Percentiles rank a stretch among this genome's conserved stretches.
Conservation (phyloP, 257 asterid species). For the Nicotiana knightiana region DNA sequence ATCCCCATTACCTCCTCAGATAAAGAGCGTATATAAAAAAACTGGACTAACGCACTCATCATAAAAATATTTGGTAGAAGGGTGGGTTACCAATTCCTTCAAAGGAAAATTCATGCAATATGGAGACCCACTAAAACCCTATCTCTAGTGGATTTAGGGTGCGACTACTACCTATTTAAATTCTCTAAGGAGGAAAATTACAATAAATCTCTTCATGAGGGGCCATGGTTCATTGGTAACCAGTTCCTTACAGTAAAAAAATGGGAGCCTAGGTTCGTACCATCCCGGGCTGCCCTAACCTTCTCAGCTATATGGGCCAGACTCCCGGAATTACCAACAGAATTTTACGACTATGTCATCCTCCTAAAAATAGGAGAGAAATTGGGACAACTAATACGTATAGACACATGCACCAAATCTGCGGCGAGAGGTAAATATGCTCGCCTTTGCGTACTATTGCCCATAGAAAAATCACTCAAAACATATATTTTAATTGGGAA, state of each 20-base stretch:
- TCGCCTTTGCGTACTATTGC: no score
- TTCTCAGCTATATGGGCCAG: neutral
- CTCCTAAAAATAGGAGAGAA: neutral
- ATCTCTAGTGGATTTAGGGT: neutral
- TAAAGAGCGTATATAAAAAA: no score
- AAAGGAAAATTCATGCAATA: neutral
- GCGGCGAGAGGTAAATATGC: no score
- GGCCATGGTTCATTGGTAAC: neutral
- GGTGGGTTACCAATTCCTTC: neutral
- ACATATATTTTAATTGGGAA: no score
- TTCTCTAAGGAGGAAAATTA: neutral
- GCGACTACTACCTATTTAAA: neutral
- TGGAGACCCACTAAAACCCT: neutral
- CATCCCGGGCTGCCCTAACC: neutral
- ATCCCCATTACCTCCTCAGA: no score
- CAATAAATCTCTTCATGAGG: neutral
- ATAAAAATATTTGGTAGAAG: neutral
- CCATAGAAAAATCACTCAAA: no score
- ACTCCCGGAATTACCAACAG: neutral
- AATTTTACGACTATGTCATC: neutral
- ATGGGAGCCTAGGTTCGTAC: neutral
- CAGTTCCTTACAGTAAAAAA: neutral
- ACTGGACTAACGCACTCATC: no score
- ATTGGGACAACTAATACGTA: no score
- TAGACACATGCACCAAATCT: no score